phyloP scores from a whole-genome alignment of 2,329 filamentous ascomycete genomes.

The Aureobasidium sp. region DNA sequence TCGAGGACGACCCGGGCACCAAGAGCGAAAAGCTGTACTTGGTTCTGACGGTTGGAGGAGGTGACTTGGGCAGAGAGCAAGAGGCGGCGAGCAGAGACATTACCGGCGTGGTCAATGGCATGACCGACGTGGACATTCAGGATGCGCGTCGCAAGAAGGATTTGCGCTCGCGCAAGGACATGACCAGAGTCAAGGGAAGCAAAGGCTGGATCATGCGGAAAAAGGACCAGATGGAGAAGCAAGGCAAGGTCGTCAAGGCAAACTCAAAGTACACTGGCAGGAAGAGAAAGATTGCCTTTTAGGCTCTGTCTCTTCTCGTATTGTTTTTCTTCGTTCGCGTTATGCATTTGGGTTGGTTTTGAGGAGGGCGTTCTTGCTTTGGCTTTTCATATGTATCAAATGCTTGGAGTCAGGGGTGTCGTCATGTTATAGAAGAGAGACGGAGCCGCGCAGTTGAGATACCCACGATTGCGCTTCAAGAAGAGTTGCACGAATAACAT shows the following conservation, averaged over 20 bases:
- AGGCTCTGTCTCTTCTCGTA: slow-evolving; percentile 21
- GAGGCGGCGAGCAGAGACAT: slow-evolving; percentile 62
- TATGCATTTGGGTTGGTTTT: not conserved
- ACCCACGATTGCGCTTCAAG: not conserved
- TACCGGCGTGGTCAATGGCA: slow-evolving; percentile 77
- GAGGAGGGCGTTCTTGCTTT: not conserved
- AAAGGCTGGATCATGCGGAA: slow-evolving; percentile 80
- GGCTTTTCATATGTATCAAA: not conserved
- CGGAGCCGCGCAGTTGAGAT: not conserved
- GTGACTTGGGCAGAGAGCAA: slow-evolving; percentile 39
- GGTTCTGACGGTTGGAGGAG: slow-evolving; percentile 79
- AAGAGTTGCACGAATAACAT: not conserved
- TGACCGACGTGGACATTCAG: slow-evolving; percentile 75
- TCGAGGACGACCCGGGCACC: slow-evolving; percentile 92
- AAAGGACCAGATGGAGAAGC: slow-evolving; percentile 88
- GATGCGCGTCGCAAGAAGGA: slow-evolving; percentile 55
- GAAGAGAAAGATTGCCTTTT: slow-evolving; percentile 76
- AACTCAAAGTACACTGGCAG: slow-evolving; percentile 91
- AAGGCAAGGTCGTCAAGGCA: slow-evolving; percentile 89
- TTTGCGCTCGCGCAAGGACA: slow-evolving; percentile 44
- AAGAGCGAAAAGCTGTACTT: slow-evolving; percentile 97
- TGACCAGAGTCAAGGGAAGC: slow-evolving; percentile 64
- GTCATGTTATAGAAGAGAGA: not conserved
- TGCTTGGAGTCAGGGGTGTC: not conserved
- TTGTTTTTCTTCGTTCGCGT: not conserved